A percentile compares a stretch with the other conserved stretches of the same genome.
Conservation (phyloP, 306 rosid genomes). For the Luffa acutangula region DNA sequence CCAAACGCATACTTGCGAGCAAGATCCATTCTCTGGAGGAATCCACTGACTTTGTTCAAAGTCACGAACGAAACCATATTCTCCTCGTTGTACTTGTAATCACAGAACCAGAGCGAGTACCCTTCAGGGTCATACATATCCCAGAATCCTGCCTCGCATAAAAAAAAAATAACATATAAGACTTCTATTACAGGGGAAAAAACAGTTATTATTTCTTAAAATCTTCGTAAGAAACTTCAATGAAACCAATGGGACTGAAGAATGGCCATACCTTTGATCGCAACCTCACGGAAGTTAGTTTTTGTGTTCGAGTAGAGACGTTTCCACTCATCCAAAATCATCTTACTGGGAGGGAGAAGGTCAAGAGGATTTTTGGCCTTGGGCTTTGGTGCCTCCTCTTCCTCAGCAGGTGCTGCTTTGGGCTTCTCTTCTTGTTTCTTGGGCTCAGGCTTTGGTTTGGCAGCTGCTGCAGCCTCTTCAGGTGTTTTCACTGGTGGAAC, state of each 20-base stretch:
- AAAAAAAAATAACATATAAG: not conserved
- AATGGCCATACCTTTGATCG: conserved; percentile 54
- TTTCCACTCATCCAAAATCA: conserved; percentile 91
- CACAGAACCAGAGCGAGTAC: conserved; percentile 87
- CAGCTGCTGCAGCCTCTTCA: conserved; percentile 48
- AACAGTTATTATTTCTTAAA: not conserved
- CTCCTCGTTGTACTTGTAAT: conserved; percentile 84
- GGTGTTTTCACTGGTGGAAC: conserved; percentile 56
- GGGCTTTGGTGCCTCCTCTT: conserved; percentile 86
- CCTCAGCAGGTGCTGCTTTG: conserved; percentile 32
- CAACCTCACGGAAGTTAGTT: conserved; percentile 92
- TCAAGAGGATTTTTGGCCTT: conserved; percentile 82
- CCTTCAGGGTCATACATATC: conserved; percentile 95
- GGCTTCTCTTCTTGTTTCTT: conserved; percentile 49
- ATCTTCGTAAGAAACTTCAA: not conserved
- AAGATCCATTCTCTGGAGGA: conserved; percentile 82
- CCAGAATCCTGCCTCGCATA: conserved; percentile 64
- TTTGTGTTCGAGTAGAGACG: conserved; percentile 86
- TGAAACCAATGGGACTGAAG: not conserved
- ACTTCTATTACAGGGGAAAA: not conserved
- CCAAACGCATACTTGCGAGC: conserved; percentile 87
- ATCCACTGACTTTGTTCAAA: conserved; percentile 72
- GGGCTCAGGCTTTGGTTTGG: conserved; percentile 51
- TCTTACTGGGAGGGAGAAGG: conserved; percentile 80
- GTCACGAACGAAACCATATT: conserved; percentile 79